Evolutionary conservation across 257 asterid species (phyloP).

Genomic region (Nicotiana undulata): DNA sequence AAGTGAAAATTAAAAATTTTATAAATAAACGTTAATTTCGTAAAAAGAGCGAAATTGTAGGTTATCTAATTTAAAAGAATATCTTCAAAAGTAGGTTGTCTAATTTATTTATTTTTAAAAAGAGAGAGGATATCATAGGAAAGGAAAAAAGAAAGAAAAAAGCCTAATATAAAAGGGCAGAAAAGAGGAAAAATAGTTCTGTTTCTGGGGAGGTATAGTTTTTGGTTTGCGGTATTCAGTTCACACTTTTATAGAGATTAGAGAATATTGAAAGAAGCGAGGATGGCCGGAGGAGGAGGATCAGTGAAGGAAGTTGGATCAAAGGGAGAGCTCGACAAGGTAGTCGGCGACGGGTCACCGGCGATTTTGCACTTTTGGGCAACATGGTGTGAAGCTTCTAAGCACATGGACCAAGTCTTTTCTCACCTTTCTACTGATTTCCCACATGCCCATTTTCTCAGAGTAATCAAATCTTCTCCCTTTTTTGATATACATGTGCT

Average conservation of each 20-base stretch:
- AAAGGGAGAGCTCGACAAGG: slow-evolving; percentile 56
- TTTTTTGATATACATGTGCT: neutral
- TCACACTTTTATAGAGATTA: neutral
- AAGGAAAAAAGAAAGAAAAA: neutral
- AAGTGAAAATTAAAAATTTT: too few relatives aligned
- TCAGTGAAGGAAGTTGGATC: slow-evolving; percentile 79
- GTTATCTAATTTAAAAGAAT: too few relatives aligned
- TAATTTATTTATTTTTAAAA: neutral
- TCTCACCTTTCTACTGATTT: slow-evolving; percentile 88
- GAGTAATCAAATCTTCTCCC: slow-evolving; percentile 31
- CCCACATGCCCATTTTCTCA: slow-evolving; percentile 80
- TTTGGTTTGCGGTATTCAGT: neutral
- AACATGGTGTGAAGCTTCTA: slow-evolving; percentile 96
- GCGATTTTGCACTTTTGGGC: slow-evolving; percentile 92
- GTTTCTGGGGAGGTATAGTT: neutral
- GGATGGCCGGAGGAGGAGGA: slow-evolving; percentile 62
- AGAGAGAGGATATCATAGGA: neutral
- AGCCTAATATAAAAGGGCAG: neutral
- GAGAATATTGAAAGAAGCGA: neutral
- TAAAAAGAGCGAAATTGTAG: too few relatives aligned
- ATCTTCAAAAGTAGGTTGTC: neutral
- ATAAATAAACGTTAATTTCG: too few relatives aligned
- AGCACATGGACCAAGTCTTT: slow-evolving; percentile 99
- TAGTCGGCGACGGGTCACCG: slow-evolving; percentile 38
- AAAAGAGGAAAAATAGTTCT: neutral